Evolutionary conservation across 805 yeast species (phyloP).

Genomic region (Pichia heedii): DNA sequence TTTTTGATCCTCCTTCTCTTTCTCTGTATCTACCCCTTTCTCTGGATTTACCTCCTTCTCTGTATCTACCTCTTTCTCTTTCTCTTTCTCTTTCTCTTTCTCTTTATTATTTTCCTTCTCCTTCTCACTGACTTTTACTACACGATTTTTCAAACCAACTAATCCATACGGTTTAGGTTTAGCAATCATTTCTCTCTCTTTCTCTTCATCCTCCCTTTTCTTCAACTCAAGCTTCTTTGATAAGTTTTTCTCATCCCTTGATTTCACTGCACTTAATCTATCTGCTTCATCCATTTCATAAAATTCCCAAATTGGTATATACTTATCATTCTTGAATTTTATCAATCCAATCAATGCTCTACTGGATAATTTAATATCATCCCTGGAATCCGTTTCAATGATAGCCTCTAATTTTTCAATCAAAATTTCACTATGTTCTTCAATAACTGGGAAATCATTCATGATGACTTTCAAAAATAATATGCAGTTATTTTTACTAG

Average conservation of each 20-base stretch:
- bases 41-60: neutral
- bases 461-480: slow-evolving; percentile 58
- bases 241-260: slow-evolving; percentile 13
- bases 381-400: slow-evolving; percentile 49
- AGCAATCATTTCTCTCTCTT: neutral
- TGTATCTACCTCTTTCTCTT: neutral
- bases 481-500: slow-evolving; percentile 73
- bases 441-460: slow-evolving; percentile 57
- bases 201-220: slow-evolving; percentile 12
- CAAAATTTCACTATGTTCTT: slow-evolving; percentile 53
- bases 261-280: slow-evolving; percentile 23
- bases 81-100: neutral
- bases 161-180: slow-evolving; percentile 23
- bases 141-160: slow-evolving; percentile 14
- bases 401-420: slow-evolving; percentile 39
- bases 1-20: neutral
- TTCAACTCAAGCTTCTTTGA: slow-evolving; percentile 15
- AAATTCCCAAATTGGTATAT: slow-evolving; percentile 51
- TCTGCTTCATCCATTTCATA: slow-evolving; percentile 40
- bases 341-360: slow-evolving; percentile 62
- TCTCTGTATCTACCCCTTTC: neutral
- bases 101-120: neutral
- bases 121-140: neutral
- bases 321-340: slow-evolving; percentile 41
- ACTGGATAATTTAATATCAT: slow-evolving; percentile 72